Conservation (phyloP, 164 flowering plant species). For the Echeveria elegans region DNA sequence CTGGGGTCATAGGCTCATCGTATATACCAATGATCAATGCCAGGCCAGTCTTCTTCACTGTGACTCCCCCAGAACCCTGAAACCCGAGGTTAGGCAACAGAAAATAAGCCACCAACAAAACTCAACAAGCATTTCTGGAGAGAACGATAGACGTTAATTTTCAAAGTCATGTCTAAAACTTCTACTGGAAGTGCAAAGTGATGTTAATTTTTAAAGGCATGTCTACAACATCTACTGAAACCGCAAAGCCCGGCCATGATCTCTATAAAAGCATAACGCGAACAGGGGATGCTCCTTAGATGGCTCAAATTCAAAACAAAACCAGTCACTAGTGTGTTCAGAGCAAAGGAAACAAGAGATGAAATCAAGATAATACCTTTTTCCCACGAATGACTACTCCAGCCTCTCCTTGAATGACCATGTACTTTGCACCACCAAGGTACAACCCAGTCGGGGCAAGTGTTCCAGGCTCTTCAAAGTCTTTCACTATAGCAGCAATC, state of each 20-base stretch:
- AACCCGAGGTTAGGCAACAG: background rate
- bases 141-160: background rate
- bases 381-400: conserved; percentile 4
- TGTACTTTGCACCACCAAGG: background rate
- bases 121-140: background rate
- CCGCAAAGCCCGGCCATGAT: too few species aligned
- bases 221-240: background rate
- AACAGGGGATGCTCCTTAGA: background rate
- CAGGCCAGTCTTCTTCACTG: background rate
- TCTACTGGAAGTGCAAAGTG: background rate
- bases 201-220: too few species aligned
- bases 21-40: conserved; percentile 7
- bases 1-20: conserved; percentile 1
- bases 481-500: background rate
- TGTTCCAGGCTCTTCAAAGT: background rate
- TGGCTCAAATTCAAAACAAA: background rate
- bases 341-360: background rate
- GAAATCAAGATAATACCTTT: background rate
- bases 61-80: background rate
- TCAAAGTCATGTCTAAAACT: background rate
- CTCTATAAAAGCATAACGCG: background rate
- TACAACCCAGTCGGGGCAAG: conserved; percentile 7
- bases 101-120: too few species aligned
- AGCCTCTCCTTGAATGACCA: background rate
- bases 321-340: background rate